Conservation (phyloP, 1,284 basidiomycete species). For the Trichosporon faecale region DNA sequence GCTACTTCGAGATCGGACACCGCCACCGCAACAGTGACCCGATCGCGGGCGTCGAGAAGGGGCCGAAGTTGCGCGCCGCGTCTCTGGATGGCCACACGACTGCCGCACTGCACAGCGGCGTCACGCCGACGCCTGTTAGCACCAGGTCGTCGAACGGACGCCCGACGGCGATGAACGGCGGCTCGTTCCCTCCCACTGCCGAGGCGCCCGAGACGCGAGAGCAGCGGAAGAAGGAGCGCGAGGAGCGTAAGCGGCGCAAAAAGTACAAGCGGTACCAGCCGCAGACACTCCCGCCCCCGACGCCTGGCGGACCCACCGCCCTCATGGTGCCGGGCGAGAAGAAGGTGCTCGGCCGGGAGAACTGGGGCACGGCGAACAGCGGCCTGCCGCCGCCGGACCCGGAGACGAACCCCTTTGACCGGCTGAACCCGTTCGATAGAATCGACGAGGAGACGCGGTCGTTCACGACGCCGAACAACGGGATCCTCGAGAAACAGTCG, state of each 20-base stretch:
- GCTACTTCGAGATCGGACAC: not conserved
- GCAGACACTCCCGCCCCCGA: slow-evolving; percentile 20
- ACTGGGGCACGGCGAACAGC: slow-evolving; percentile 14
- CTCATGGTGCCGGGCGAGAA: not conserved
- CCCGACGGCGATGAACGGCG: not conserved
- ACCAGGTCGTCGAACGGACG: slow-evolving; percentile 2
- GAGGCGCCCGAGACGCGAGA: not conserved
- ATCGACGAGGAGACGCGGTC: slow-evolving; percentile 24
- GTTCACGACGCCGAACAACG: slow-evolving; percentile 12
- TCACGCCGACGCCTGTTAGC: not conserved
- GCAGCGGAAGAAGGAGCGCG: not conserved
- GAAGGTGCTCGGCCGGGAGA: slow-evolving; percentile 9
- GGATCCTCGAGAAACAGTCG: not conserved
- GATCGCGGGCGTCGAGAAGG: not conserved
- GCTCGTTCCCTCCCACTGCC: not conserved
- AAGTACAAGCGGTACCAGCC: slow-evolving; percentile 16
- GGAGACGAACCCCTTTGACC: slow-evolving; percentile 20
- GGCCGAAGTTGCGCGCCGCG: not conserved
- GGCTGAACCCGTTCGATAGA: slow-evolving; percentile 25
- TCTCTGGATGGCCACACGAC: not conserved
- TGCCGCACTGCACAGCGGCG: not conserved
- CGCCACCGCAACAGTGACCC: not conserved
- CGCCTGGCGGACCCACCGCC: slow-evolving; percentile 12
- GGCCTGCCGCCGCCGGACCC: slow-evolving; percentile 13
- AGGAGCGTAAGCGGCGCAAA: slow-evolving; percentile 9